phyloP scores from a whole-genome alignment of 176 grass and related monocot species.

The Zoysia japonica region DNA sequence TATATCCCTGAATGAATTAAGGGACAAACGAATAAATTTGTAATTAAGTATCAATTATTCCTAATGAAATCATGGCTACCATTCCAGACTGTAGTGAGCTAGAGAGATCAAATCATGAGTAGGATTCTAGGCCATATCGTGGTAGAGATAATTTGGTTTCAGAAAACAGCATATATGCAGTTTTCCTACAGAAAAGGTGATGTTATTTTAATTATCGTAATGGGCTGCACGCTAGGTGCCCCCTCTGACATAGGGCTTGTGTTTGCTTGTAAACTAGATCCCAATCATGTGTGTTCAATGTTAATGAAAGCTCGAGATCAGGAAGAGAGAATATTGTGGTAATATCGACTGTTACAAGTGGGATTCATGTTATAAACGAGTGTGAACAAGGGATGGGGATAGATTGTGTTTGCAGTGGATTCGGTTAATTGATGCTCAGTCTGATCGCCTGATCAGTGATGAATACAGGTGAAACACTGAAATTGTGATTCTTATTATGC shows the following conservation, averaged over 20 bases:
- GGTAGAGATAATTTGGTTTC: not conserved
- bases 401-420: not conserved
- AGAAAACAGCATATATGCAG: not conserved
- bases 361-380: constrained; percentile 12
- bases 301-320: not conserved
- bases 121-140: not conserved
- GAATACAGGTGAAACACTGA: not conserved
- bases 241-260: not conserved
- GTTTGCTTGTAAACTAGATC: not conserved
- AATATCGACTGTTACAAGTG: constrained; percentile 7
- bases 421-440: not conserved
- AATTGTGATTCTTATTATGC: not conserved
- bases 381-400: too few species aligned
- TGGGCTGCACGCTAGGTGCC: not conserved
- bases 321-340: not conserved
- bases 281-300: not conserved
- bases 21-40: constrained; percentile 4
- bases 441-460: not conserved
- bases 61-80: not conserved
- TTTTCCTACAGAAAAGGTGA: not conserved
- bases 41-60: not conserved
- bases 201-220: not conserved
- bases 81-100: not conserved
- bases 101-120: not conserved
- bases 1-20: not conserved